These are phyloP conservation scores for Picea sitchensis DNA, from an alignment of 75 land plant genomes.

Conservation along the genomic window DNA sequence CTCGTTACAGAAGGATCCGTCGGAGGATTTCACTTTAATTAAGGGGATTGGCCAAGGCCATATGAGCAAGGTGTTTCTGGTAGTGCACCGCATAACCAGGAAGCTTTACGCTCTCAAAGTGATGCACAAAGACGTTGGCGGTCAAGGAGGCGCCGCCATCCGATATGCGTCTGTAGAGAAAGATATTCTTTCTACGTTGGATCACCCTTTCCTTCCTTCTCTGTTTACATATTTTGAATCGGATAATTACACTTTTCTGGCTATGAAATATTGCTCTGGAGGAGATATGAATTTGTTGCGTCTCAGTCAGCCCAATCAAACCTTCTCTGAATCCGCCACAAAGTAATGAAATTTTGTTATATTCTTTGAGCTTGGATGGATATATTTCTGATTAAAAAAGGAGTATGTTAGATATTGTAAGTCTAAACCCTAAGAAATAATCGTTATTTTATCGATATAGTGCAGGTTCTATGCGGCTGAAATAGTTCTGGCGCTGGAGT, in stretches of 20 bases:
- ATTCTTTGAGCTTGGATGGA: background rate
- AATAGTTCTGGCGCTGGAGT: conserved; percentile 31
- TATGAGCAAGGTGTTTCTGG: conserved; percentile 32
- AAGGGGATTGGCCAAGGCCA: conserved; percentile 22
- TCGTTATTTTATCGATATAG: background rate
- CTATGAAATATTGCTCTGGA: conserved; percentile 29
- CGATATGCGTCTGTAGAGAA: background rate
- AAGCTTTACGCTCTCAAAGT: conserved; percentile 30
- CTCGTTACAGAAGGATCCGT: background rate
- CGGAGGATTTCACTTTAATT: background rate
- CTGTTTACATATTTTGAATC: conserved; percentile 21
- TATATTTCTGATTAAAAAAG: background rate
- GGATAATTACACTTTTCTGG: conserved; percentile 21
- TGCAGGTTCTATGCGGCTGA: conserved; percentile 45
- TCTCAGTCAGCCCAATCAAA: conserved; percentile 12
- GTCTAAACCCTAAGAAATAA: background rate
- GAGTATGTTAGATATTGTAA: background rate
- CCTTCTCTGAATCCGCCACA: background rate
- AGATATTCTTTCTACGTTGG: conserved; percentile 10
- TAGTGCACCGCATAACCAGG: conserved; percentile 9
- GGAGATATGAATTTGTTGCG: conserved; percentile 23
- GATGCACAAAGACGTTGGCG: conserved; percentile 15
- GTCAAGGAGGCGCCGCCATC: conserved; percentile 9
- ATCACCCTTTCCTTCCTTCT: conserved; percentile 33
- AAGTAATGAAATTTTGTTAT: background rate